Conservation (phyloP, 176 grass and related monocot species). For the Eleusine coracana region DNA sequence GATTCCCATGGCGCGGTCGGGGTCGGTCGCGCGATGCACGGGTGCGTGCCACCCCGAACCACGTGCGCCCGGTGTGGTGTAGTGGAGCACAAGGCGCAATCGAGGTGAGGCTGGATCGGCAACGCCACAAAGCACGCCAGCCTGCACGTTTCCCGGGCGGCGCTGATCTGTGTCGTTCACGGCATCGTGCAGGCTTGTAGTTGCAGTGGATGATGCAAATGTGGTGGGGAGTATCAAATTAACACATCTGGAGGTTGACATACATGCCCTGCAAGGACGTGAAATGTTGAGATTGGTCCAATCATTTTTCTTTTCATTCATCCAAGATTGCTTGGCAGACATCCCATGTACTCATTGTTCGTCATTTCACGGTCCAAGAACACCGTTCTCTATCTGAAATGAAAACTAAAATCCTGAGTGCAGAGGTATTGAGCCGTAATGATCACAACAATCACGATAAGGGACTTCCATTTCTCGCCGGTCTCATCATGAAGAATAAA, state of each 20-base stretch:
- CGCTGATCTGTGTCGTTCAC: conserved; percentile 4
- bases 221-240: background rate
- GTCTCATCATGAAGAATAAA: too few relatives aligned
- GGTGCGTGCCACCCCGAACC: conserved; percentile 9
- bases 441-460: too few relatives aligned
- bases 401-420: too few relatives aligned
- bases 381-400: too few relatives aligned
- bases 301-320: too few relatives aligned
- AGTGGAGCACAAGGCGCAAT: background rate
- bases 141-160: background rate
- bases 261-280: too few relatives aligned
- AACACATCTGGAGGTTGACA: background rate
- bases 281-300: too few relatives aligned
- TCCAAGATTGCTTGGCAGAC: too few relatives aligned
- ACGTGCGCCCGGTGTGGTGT: background rate
- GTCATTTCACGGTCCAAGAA: too few relatives aligned
- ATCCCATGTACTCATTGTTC: too few relatives aligned
- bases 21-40: conserved; percentile 50
- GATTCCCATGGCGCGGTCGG: conserved; percentile 29
- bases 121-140: background rate
- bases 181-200: background rate
- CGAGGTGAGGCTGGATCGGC: background rate
- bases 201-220: background rate
- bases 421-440: too few relatives aligned
- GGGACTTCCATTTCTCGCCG: too few relatives aligned